Percentiles rank a stretch among this genome's conserved stretches.
Conservation (phyloP, 1,284 basidiomycete genomes). For the Trichosporon asahii region DNA sequence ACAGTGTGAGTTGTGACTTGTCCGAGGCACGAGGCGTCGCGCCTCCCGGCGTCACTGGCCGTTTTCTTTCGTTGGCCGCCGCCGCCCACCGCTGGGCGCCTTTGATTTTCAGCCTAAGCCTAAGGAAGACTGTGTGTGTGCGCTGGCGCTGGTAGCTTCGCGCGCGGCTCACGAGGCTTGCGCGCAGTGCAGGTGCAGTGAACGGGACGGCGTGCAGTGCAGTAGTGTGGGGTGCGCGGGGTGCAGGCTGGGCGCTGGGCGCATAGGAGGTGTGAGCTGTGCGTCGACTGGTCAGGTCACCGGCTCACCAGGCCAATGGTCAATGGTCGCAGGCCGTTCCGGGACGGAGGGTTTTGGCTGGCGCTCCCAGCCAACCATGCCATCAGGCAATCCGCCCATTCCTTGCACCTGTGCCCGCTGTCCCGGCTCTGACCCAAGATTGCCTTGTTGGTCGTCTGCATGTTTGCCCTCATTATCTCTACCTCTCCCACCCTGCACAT, state of each 20-base stretch:
- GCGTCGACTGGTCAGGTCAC: not conserved
- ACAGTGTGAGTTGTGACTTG: conserved; percentile 7
- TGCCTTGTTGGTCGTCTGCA: conserved; percentile 7
- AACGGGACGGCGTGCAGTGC: not conserved
- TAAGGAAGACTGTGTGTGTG: not conserved
- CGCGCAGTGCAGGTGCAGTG: not conserved
- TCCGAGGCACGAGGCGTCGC: conserved; percentile 9
- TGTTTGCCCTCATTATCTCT: not conserved
- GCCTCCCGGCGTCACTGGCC: conserved; percentile 10
- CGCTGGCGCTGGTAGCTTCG: not conserved
- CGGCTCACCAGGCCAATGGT: not conserved
- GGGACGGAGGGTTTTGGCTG: not conserved
- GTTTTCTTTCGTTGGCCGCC: not conserved
- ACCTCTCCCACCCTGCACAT: not conserved
- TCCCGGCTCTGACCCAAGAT: not conserved
- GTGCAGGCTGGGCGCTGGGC: not conserved
- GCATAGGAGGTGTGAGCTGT: not conserved
- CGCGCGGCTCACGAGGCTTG: not conserved
- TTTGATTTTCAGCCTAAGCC: not conserved
- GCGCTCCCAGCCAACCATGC: not conserved
- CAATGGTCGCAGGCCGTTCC: not conserved
- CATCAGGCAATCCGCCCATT: too few species aligned
- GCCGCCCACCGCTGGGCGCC: not conserved
- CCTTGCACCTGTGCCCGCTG: not conserved
- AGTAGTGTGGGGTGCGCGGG: too few species aligned